Base-by-base conservation (phyloP, 129 eudicot species). In the Chrysanthemum lavandulifolium region DNA sequence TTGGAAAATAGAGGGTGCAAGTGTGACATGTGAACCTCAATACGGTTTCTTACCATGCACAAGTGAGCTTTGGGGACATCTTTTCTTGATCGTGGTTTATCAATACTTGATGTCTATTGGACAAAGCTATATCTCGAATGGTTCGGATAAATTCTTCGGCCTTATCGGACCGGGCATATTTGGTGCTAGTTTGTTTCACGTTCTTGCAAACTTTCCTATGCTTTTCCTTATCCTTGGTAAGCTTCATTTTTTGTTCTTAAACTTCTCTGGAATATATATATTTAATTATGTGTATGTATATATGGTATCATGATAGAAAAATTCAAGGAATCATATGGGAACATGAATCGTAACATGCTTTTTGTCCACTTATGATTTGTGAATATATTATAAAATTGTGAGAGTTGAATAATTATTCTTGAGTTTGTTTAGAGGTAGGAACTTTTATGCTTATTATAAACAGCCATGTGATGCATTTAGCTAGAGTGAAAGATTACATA, bases 41-140 rank as follows among this genome's bases (percentile, higher is more conserved):
- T 89, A 89, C 13, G 96, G 96, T 10, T 80, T 89, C 78, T 82
- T 89, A 82, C 96, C 96, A 58, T 89, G 96, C 81, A 80, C 96
- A n/a, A 77, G 83, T 4, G 77, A 74, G 49, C 50, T 67, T 15
- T 82, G 83, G 86, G 96, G 96, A 23, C 70, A 59, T 7, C 69
- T 86, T 1, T 89, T 89, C 73, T 76, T 86, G 73, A 73, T 89
- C 10, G 74, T 86, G 66, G 83, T 86, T 18, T 86, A 86, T 75
- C 86, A 86, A 33, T 77, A 80, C 60, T 58, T 89, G 78, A 80
- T 89, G 65, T 86, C 89, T 1, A n/a, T 77, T 13, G 92, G 85
- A 31, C 86, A 83, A 69, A 78, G 68, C 13, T 86, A 82, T 59
- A 86, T 89, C 0, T 78, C 92, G 0, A 27, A 59, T 1, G 96